These are phyloP conservation scores for Colletotrichum tropicicola DNA, from an alignment of 2,329 filamentous ascomycete species.

Conservation along the genomic window DNA sequence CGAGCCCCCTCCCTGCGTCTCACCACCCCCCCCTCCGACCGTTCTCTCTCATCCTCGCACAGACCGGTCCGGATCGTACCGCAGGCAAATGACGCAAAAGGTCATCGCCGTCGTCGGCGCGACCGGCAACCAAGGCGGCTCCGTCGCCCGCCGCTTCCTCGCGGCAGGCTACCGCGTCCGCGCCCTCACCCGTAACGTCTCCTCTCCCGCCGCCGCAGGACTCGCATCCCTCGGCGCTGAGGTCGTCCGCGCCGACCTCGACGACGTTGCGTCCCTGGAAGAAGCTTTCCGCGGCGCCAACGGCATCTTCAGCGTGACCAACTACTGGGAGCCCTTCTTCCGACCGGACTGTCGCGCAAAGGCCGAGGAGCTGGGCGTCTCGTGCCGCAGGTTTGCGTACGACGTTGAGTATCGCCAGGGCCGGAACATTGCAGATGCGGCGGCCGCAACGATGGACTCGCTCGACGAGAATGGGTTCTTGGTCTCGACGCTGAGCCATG, in stretches of 20 bases:
- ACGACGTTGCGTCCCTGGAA: slow-evolving; percentile 48
- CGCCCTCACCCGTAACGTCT: slow-evolving; percentile 55
- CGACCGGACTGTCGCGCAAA: slow-evolving; percentile 50
- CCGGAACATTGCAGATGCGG: slow-evolving; percentile 64
- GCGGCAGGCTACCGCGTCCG: slow-evolving; percentile 53
- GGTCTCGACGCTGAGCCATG: slow-evolving; percentile 61
- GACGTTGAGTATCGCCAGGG: slow-evolving; percentile 60
- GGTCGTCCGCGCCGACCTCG: slow-evolving; percentile 50
- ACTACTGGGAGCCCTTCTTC: slow-evolving; percentile 64
- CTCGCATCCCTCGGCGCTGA: slow-evolving; percentile 49
- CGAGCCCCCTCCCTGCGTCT: too few species aligned
- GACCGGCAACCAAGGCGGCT: slow-evolving; percentile 61
- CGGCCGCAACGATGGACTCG: slow-evolving; percentile 47
- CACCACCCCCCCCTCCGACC: too few species aligned
- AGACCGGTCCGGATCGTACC: not conserved
- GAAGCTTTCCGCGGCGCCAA: slow-evolving; percentile 54
- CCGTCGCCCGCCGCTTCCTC: slow-evolving; percentile 58
- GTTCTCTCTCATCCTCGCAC: too few species aligned
- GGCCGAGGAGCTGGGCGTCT: slow-evolving; percentile 48
- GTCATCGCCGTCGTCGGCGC: slow-evolving; percentile 56
- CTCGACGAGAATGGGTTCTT: slow-evolving; percentile 59
- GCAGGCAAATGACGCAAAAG: slow-evolving; percentile 33
- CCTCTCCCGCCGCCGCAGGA: slow-evolving; percentile 48
- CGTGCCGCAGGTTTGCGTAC: slow-evolving; percentile 53
- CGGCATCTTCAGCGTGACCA: slow-evolving; percentile 63